Base-by-base conservation (phyloP, 2,329 filamentous ascomycete species). In the Colletotrichum lentis region DNA sequence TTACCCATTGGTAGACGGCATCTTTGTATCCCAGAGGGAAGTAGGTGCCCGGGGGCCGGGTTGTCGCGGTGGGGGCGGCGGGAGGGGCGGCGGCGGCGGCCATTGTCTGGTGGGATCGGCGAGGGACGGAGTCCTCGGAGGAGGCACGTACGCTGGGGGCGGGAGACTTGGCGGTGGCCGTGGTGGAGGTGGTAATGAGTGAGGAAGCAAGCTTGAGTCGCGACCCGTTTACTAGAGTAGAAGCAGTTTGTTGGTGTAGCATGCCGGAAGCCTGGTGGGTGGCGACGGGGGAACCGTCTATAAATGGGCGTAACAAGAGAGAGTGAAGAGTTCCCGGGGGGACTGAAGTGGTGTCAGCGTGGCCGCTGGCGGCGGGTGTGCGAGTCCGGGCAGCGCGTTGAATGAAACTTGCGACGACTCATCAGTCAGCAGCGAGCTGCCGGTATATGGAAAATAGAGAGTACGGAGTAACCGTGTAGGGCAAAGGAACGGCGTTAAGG, bases 21-120 rank as follows among this genome's bases (percentile, higher is more conserved):
- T 97, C 94, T 75, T 94, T 96, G 81, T 97, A 97, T 57, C 94
- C 90, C 24, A 98, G 81, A 2, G 96, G 94, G 72, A 99, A 98
- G 78, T 86, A 90, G 1, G 75, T 75, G 44, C 78, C 76, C 1
- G 74, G 67, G 1, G 74, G 73, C 35, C 74, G 76, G 18, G 31
- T 27, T 20, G 55, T 47, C 62, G 65, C 65, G 49, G 58, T 56
- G 27, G 65, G 65, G 60, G 65, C 65, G 52, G 57, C 22, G 27
- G 65, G 65, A 47, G 62, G 55, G 41, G 62, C 65, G 49, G 62
- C 62, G 39, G 64, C 43, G 37, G 68, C 56, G 20, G 70, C 70
- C 67, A 70, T 70, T 20, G 70, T 71, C 37, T 69, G 68, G 61
- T 60, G 50, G 37, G 62, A 56, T 54, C 70, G 61, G 18, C 70